Evolutionary conservation across 495 filamentous ascomycete genomes (phyloP).

Genomic region (Aspergillus affinis): DNA sequence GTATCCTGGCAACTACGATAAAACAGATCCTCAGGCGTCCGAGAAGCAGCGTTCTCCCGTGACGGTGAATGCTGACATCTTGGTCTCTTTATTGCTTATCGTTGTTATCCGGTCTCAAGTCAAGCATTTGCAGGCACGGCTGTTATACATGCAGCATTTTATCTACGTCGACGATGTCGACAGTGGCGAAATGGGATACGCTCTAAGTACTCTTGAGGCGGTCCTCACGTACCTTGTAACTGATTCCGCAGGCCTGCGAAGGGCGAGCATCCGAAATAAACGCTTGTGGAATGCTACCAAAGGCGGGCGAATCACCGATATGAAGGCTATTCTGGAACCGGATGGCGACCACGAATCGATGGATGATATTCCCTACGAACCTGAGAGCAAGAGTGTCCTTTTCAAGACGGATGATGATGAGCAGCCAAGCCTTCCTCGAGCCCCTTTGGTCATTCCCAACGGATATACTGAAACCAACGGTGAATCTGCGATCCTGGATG

Average conservation of each 20-base stretch:
- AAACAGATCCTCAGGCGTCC: constrained; percentile 33
- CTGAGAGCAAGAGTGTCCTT: constrained; percentile 40
- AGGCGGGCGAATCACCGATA: constrained; percentile 68
- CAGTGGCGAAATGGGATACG: constrained; percentile 94
- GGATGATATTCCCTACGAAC: constrained; percentile 42
- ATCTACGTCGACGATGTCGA: constrained; percentile 98
- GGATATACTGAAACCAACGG: constrained; percentile 22
- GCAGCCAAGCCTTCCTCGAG: constrained; percentile 27
- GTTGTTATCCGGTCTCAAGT: constrained; percentile 93
- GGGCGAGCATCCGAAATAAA: constrained; percentile 81
- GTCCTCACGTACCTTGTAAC: constrained; percentile 87
- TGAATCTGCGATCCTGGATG: constrained; percentile 26
- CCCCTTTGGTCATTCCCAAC: constrained; percentile 27
- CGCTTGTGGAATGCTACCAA: constrained; percentile 84
- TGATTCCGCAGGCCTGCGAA: constrained; percentile 77
- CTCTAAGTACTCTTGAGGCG: constrained; percentile 93
- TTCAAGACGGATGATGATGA: constrained; percentile 43
- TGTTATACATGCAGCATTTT: constrained; percentile 93
- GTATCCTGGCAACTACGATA: constrained; percentile 40
- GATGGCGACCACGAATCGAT: constrained; percentile 48
- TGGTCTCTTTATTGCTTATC: constrained; percentile 88
- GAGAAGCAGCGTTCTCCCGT: constrained; percentile 64
- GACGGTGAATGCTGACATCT: constrained; percentile 92
- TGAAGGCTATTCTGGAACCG: constrained; percentile 78
- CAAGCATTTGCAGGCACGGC: constrained; percentile 79